These are phyloP conservation scores for Phlegmacium glaucopus DNA, from an alignment of 768 basidiomycete genomes.

Conservation along the genomic window DNA sequence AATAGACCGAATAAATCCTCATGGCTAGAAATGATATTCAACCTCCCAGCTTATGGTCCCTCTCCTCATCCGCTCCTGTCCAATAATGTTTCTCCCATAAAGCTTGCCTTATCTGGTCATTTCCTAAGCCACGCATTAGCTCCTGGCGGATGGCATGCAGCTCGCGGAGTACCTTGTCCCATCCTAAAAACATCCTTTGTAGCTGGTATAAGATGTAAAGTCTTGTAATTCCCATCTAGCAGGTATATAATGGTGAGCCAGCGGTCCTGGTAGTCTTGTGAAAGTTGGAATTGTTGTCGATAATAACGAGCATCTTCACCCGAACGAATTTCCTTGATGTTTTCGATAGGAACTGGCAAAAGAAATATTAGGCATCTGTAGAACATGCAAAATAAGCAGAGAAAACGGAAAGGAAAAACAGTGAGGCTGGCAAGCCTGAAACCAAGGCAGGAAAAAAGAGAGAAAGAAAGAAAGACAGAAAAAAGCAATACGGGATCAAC, in stretches of 20 bases:
- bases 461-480: constrained; percentile 23
- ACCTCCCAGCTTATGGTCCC: constrained; percentile 56
- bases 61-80: constrained; percentile 65
- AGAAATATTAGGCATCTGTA: no score
- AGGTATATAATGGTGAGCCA: constrained; percentile 91
- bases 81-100: constrained; percentile 87
- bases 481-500: no score
- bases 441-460: no score
- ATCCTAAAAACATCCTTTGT: constrained; percentile 49
- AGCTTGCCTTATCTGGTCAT: constrained; percentile 63
- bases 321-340: constrained; percentile 85
- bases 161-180: constrained; percentile 62
- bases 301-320: constrained; percentile 74
- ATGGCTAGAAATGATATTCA: constrained; percentile 63
- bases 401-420: not conserved
- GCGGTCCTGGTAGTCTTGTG: constrained; percentile 63
- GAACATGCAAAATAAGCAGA: no score
- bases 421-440: no score
- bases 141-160: constrained; percentile 68
- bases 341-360: constrained; percentile 74
- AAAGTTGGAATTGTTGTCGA: constrained; percentile 69
- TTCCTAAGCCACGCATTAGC: constrained; percentile 73
- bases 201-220: constrained; percentile 78
- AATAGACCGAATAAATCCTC: constrained; percentile 62
- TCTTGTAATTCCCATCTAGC: constrained; percentile 75